Base-by-base conservation (phyloP, 2,329 filamentous ascomycete species). In the Chaetoscypha palmicola region DNA sequence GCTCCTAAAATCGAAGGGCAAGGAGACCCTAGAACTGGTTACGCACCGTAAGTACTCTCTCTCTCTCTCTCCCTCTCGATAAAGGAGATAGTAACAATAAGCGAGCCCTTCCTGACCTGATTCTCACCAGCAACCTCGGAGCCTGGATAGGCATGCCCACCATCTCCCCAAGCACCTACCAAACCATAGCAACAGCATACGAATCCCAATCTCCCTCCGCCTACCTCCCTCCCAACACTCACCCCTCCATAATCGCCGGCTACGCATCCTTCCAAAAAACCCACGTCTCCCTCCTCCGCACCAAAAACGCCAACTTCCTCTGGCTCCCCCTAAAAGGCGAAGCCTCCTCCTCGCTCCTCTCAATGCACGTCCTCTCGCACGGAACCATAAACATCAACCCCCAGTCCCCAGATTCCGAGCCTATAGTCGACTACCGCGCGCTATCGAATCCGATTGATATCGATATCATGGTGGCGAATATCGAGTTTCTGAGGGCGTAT, bases 401-500 rank as follows among this genome's bases (percentile, higher is more conserved):
- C 1, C 49, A 53, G 1, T 48, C 61, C 28, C 58, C 54, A 4
- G 40, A 55, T 20, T 53, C 45, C 1, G 50, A 57, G 7, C 63
- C 63, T 1, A 49, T 61, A 11, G 51, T 67, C 20, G 60, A 66
- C 49, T 63, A 62, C 38, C 54, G 58, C 28, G 64, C 63, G 1
- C 56, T 54, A 1, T 55, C 58, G 3, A 66, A 67, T 42, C 64
- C 62, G 1, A 46, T 65, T 5, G 65, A 67, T 38, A 48, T 65
- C 24, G 56, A 61, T 9, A 54, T 66, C 37, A 59, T 63, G 47
- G 53, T 56, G 49, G 43, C 33, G 17, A 26, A 38, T 12, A 16
- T 45, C n/a, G 11, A 24, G 9, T 5, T 34, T 11, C 14, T 34
- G 14, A 26, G 36, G n/a, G 17, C 11, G 4, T 45, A 39, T 20